Evolutionary conservation across 257 asterid species (phyloP).

Genomic region (Solanum stenotomum): DNA sequence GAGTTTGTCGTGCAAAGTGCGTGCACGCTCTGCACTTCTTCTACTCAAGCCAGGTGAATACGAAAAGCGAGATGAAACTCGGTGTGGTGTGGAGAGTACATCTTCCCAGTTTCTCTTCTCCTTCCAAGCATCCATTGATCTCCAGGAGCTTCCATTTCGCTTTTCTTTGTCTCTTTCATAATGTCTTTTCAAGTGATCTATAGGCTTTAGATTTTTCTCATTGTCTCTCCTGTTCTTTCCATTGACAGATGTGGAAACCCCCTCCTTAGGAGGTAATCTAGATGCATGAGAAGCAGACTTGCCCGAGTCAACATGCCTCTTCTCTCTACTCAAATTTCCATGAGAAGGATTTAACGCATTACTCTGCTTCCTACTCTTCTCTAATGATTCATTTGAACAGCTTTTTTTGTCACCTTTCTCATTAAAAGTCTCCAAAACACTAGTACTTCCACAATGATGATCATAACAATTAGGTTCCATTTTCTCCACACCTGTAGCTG

Average conservation of each 20-base stretch:
- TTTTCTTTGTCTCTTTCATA: constrained; percentile 69
- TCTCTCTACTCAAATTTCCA: constrained; percentile 39
- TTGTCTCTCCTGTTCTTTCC: constrained; percentile 50
- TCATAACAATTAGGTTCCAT: constrained; percentile 31
- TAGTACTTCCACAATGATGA: constrained; percentile 25
- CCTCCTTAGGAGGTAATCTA: constrained; percentile 41
- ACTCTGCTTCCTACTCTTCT: constrained; percentile 27
- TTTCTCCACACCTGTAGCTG: constrained; percentile 26
- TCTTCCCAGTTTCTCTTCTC: constrained; percentile 99
- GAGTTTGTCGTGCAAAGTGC: constrained; percentile 86
- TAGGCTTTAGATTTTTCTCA: constrained; percentile 41
- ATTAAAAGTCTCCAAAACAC: constrained; percentile 19
- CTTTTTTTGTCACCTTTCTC: constrained; percentile 22
- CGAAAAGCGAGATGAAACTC: constrained; percentile 83
- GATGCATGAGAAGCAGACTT: constrained; percentile 40
- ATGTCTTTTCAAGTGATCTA: constrained; percentile 46
- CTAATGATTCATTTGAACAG: constrained; percentile 27
- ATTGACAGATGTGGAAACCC: constrained; percentile 17
- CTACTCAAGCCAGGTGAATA: constrained; percentile 86
- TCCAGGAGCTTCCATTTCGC: constrained; percentile 53
- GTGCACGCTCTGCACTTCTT: constrained; percentile 78
- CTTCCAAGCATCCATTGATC: constrained; percentile 97
- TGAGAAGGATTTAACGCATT: constrained; percentile 33
- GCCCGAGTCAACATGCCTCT: constrained; percentile 30
- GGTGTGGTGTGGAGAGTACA: constrained; percentile 73